Base-by-base conservation (phyloP, 2,329 filamentous ascomycete species). In the Cyphellophora europaea region DNA sequence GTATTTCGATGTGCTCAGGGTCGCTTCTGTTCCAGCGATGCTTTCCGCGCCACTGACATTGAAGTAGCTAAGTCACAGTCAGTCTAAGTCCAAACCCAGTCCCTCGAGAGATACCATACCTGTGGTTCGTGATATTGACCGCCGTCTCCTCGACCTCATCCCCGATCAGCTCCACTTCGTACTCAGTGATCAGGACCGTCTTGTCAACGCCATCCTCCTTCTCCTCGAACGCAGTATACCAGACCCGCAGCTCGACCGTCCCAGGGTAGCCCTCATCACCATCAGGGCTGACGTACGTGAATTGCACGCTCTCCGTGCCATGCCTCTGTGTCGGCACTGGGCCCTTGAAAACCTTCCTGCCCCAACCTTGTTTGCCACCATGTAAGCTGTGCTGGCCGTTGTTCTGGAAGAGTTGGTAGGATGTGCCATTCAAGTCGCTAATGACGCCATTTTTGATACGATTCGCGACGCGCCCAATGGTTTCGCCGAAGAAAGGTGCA, bases 101-200 rank as follows among this genome's bases (percentile, higher is more conserved):
- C 11, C 15, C n/a, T 30, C 23, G 12, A 6, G 3, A 34, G 30
- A 33, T 25, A 18, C 6, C 66, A 48, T 60, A 86, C 82, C 85
- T 93, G 66, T 98, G 89, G 65, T 96, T 98, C 32, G 91, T 96
- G 63, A 96, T 73, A 62, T 88, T 93, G 56, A 96, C 74, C 27
- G 79, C 79, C 0, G 89, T 96, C 69, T 95, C 89, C n/a, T 88
- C 78, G 10, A 79, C 80, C 32, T 82, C 70, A 40, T 75, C 79
- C 3, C 73, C 79, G 3, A 86, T 70, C 30, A 96, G 69, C 58
- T 85, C 77, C 13, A 82, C 87, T 66, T 94, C 83, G 56, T 93
- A 96, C 58, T 96, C 91, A 32, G 93, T 83, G 37, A 79, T 79
- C 38, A 96, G 62, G 13, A 91, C 74, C 2, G 74, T 77, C 44